Evolutionary conservation across 345 rosid genomes (phyloP).

Genomic region (Geranium brycei): DNA sequence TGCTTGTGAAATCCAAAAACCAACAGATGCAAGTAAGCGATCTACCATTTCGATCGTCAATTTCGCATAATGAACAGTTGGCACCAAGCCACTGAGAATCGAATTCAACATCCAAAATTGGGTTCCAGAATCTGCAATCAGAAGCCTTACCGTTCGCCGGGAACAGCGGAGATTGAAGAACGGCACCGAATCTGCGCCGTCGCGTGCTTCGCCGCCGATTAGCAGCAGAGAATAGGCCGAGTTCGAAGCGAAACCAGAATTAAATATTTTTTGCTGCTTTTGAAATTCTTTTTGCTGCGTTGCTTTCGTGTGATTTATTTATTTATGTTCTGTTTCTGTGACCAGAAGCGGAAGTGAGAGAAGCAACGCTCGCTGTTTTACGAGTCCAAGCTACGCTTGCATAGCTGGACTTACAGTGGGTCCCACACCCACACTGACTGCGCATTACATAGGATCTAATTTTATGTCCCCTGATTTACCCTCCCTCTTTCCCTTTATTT

Average conservation of each 20-base stretch:
- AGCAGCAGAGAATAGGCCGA: neutral
- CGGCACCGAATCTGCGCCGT: neutral
- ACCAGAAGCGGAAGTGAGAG: conserved; percentile 1
- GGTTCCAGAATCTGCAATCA: neutral
- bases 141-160: neutral
- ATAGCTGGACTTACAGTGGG: conserved; percentile 8
- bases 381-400: conserved; percentile 22
- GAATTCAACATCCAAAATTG: neutral
- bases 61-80: neutral
- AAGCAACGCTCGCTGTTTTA: neutral
- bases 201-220: neutral
- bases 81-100: neutral
- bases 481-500: no score
- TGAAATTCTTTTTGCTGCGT: neutral
- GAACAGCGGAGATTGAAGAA: neutral
- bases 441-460: neutral
- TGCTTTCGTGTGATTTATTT: neutral
- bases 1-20: neutral
- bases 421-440: no score
- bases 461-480: no score
- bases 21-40: neutral
- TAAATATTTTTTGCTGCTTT: neutral
- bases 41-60: neutral
- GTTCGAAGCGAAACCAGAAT: no score
- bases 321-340: neutral